Percentiles rank a stretch among this genome's conserved stretches.
phyloP scores from a whole-genome alignment of 306 rosid species.

The Pterocarpus macrocarpus region DNA sequence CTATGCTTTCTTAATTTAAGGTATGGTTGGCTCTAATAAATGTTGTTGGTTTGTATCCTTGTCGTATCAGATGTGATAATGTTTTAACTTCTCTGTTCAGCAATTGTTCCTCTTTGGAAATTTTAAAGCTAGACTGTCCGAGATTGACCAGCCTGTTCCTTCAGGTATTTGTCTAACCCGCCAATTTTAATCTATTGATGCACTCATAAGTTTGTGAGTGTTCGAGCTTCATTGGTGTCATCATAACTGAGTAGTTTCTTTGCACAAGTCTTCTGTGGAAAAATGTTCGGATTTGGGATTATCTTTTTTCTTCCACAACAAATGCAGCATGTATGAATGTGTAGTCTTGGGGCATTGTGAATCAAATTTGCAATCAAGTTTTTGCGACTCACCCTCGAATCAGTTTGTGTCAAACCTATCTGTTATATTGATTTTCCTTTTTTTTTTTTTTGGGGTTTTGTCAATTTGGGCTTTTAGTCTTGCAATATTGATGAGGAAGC shows the following conservation, averaged over 20 bases:
- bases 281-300: slow-evolving; percentile 1
- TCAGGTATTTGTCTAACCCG: slow-evolving; percentile 62
- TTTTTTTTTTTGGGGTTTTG: not conserved
- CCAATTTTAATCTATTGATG: slow-evolving; percentile 24
- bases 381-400: not conserved
- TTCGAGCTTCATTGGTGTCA: not conserved
- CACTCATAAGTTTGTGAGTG: slow-evolving; percentile 8
- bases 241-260: not conserved
- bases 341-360: not conserved
- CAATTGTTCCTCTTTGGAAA: slow-evolving; percentile 80
- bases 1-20: slow-evolving; percentile 81
- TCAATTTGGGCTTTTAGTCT: slow-evolving; percentile 58
- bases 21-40: slow-evolving; percentile 47
- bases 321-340: slow-evolving; percentile 7
- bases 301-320: not conserved
- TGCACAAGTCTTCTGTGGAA: not conserved
- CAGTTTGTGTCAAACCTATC: not conserved
- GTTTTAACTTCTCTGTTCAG: slow-evolving; percentile 52
- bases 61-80: slow-evolving; percentile 34
- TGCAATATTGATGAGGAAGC: slow-evolving; percentile 81
- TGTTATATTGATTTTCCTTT: not conserved
- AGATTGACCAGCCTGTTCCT: slow-evolving; percentile 81
- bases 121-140: slow-evolving; percentile 81
- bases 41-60: slow-evolving; percentile 21
- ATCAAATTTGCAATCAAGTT: not conserved